Base-by-base conservation (phyloP, 352 stramenopile genomes). In the Phytophthora pisi region DNA sequence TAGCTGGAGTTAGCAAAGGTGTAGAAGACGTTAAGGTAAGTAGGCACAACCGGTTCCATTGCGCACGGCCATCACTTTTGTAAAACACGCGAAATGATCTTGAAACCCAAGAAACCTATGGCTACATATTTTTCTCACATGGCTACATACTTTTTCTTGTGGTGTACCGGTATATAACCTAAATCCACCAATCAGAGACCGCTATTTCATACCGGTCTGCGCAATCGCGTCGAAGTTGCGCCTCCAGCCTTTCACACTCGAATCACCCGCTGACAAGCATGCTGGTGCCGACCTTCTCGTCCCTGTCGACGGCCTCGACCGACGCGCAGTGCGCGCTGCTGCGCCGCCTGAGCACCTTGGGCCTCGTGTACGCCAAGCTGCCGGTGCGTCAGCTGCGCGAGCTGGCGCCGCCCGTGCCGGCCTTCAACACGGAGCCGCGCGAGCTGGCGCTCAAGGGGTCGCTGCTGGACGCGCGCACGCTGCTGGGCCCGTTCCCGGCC, bases 401-500 rank as follows among this genome's bases (percentile, higher is more conserved):
- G 9, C 66, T 84, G 49, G 72, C 78, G 57, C 63, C 63, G 24
- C 38, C 18, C n/a, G 57, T 65, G 24, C 63, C 62, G 1, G 51
- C 62, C 13, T 66, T 68, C 49, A 63, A 74, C 31, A 53, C 49
- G n/a, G 74, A 88, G 49, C 52, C 61, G 16, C 58, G 51, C 3
- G 67, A 70, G 16, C 24, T 79, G 36, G 64, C 59, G 13, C 71
- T 87, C 50, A 88, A 89, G 60, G 34, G 51, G 3, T 70, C 77
- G 36, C 61, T 93, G 31, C 45, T 87, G 28, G 69, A 75, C n/a
- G 59, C 70, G n/a, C 75, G 84, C 18, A 61, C 79, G 45, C 55
- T 93, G 34, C 60, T 91, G 3, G 88, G 88, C 24, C 85, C 85
- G 13, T 95, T 95, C 61, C 53, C 65, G 0, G 50, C 66, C 24